Base-by-base conservation (phyloP, 129 eudicot species). In the Scalesia atractyloides region DNA sequence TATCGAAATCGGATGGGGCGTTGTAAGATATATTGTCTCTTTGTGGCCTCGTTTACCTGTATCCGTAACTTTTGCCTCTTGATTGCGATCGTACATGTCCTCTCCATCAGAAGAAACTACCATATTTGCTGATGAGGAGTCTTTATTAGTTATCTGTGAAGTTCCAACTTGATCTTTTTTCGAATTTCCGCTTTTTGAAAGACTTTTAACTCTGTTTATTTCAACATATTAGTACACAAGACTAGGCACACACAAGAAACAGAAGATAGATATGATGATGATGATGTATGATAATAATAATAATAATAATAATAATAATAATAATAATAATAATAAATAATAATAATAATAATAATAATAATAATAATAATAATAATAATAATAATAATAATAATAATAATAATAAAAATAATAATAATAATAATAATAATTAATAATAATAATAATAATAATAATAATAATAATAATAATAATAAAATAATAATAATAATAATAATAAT, bases 151-250 rank as follows among this genome's bases (percentile, higher is more conserved):
- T 33, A 81, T 73, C 47, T 84, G 89, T 66, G 92, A 85, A 69
- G 85, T 83, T 70, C 80, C 78, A 54, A 50, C 82, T 66, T 87
- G 97, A 49, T 91, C 97, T 72, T 86, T 91, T 72, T 85, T 91
- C n/a, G 89, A 73, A 75, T 86, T 91, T 67, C 96, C 97, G 79
- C 83, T 79, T 79, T 84, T 91, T 18, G 97, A 88, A 62, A 91
- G 93, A 79, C 97, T 88, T 77, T 88, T 91, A 26, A 91, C 96
- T 84, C 97, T 91, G 84, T 67, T 60, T 22, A 79, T 70, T 57
- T 30, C n/a, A 3, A 37, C 36, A 52, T 34, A 54, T 43, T 60
- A 15, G 24, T 30, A 73, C 11, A 30, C 15, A 57, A 34, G 64
- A 72, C 9, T 64, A 37, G 5, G 30, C 30, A 24, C 30, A 1